Evolutionary conservation across 129 eudicot species (phyloP).

Genomic region (Centella asiatica): DNA sequence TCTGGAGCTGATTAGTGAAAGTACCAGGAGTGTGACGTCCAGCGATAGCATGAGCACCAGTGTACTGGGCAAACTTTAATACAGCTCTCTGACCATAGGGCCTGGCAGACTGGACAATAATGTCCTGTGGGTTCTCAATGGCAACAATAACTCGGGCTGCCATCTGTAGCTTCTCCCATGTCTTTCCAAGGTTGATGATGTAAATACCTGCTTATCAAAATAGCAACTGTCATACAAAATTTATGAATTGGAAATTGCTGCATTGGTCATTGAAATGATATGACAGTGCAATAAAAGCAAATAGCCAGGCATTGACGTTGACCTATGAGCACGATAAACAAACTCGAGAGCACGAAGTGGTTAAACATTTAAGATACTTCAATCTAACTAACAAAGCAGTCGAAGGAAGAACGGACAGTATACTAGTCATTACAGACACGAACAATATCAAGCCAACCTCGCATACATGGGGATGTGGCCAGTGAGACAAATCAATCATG

Average conservation of each 20-base stretch:
- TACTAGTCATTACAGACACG: no score
- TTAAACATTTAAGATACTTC: no score
- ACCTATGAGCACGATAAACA: no score
- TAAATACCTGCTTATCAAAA: conserved; percentile 35
- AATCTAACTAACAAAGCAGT: no score
- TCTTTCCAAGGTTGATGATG: conserved; percentile 73
- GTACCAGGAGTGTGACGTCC: conserved; percentile 95
- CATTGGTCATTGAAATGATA: no score
- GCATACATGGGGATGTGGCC: no score
- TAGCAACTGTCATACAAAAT: neutral
- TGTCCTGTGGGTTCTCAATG: conserved; percentile 83
- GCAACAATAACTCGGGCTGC: conserved; percentile 87
- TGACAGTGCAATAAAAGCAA: neutral
- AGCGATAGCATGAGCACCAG: conserved; percentile 74
- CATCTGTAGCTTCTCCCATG: conserved; percentile 87
- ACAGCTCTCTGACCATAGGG: conserved; percentile 96
- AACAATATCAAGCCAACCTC: no score
- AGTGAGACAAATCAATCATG: no score
- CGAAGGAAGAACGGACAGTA: no score
- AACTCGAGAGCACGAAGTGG: no score
- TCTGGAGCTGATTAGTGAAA: conserved; percentile 84
- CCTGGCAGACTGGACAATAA: conserved; percentile 86
- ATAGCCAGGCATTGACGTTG: no score
- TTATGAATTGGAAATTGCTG: no score
- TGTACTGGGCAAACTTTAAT: conserved; percentile 78